Percentiles rank a stretch among this genome's conserved stretches.
Conservation (phyloP, 306 rosid species). For the Sechiopsis laciniata region DNA sequence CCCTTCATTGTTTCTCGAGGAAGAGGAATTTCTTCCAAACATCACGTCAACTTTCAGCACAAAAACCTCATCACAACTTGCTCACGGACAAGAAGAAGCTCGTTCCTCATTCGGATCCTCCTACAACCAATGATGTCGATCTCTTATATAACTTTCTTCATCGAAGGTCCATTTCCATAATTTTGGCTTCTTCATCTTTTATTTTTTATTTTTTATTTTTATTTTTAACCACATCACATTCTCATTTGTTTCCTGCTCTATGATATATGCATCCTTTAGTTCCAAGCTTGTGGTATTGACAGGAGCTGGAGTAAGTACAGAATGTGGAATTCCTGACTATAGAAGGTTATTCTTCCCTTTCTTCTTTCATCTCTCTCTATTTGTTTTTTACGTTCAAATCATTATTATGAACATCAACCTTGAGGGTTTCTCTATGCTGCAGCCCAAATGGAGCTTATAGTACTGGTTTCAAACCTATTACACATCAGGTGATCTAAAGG, state of each 20-base stretch:
- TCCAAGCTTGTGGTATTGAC: conserved; percentile 64
- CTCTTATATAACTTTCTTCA: conserved; percentile 63
- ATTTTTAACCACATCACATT: too few species aligned
- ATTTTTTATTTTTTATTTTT: too few species aligned
- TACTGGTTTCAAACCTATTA: conserved; percentile 91
- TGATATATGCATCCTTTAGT: conserved; percentile 42
- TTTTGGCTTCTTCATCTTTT: conserved; percentile 2
- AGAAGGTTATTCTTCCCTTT: conserved; percentile 52
- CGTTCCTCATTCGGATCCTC: conserved; percentile 82
- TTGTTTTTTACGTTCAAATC: too few species aligned
- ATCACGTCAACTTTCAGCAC: conserved; percentile 29
- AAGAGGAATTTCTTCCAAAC: conserved; percentile 42
- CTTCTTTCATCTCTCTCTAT: neutral
- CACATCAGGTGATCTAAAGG: conserved; percentile 92
- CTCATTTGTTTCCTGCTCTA: neutral
- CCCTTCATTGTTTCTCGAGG: conserved; percentile 36
- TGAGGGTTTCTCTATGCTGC: conserved; percentile 30
- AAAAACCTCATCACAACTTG: conserved; percentile 30
- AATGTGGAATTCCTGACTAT: conserved; percentile 92
- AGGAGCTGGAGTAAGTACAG: conserved; percentile 95
- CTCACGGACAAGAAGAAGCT: conserved; percentile 47
- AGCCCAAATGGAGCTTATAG: conserved; percentile 95
- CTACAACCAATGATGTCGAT: conserved; percentile 55
- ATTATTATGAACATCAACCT: neutral
- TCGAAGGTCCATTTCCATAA: conserved; percentile 44